These are phyloP conservation scores for Micractinium conductrix DNA, from an alignment of 139 green algal species.

Conservation along the genomic window DNA sequence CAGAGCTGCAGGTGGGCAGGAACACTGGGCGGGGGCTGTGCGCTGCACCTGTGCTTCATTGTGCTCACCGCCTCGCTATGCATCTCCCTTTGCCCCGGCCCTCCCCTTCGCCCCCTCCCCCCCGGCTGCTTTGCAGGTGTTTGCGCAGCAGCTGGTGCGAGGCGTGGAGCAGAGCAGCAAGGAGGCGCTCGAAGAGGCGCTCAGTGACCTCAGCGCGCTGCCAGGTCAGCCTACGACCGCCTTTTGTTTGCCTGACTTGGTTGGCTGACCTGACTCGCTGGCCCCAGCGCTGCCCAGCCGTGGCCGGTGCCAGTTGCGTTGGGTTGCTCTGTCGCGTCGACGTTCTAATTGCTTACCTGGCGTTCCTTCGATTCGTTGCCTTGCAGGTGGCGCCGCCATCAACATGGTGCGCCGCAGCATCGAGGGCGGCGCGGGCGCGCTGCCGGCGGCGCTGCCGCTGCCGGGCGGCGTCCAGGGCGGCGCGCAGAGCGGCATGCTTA, in stretches of 20 bases:
- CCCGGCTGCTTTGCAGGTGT: background rate
- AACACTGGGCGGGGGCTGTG: too few species aligned
- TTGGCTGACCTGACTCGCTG: too few species aligned
- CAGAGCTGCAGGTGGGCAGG: slow-evolving; percentile 1
- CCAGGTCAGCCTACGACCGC: too few species aligned
- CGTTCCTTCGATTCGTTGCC: too few species aligned
- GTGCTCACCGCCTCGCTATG: background rate
- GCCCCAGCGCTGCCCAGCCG: too few species aligned
- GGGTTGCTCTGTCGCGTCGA: too few species aligned
- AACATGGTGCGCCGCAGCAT: slow-evolving; percentile 20
- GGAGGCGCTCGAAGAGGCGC: slow-evolving; percentile 17
- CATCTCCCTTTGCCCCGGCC: background rate
- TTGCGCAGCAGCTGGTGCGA: slow-evolving; percentile 6
- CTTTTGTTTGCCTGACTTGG: too few species aligned
- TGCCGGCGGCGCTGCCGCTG: background rate
- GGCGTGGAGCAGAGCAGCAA: slow-evolving; percentile 28
- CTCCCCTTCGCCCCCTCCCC: background rate
- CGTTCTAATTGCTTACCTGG: too few species aligned
- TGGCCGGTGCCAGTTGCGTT: too few species aligned
- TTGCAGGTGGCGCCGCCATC: background rate
- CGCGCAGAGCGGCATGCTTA: background rate
- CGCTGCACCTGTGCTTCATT: background rate
- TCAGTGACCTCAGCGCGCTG: slow-evolving; percentile 3
- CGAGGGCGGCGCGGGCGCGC: background rate
- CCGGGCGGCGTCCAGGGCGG: background rate